These are phyloP conservation scores for Chlamydomonas schloesseri DNA, from an alignment of 139 green algal species.

Conservation along the genomic window DNA sequence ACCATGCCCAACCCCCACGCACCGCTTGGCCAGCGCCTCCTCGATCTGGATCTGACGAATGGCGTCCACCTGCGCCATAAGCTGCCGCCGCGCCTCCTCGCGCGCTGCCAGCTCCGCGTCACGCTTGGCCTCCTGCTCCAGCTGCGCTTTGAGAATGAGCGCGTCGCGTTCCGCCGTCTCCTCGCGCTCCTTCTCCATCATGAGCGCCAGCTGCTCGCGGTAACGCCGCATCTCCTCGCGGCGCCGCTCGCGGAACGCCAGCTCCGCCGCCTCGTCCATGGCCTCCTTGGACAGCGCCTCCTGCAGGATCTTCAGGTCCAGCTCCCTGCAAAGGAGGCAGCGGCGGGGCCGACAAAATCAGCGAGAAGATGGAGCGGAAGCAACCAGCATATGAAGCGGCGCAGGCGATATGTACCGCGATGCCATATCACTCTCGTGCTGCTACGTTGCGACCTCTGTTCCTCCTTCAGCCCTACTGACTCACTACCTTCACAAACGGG, in stretches of 20 bases:
- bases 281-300: conserved; percentile 64
- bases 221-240: conserved; percentile 55
- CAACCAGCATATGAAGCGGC: not conserved
- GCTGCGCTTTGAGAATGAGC: conserved; percentile 54
- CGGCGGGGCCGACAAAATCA: too few species aligned
- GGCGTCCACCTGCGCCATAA: conserved; percentile 67
- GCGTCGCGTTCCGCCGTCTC: conserved; percentile 60
- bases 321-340: conserved; percentile 50
- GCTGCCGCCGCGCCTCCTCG: conserved; percentile 54
- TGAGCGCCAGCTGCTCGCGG: conserved; percentile 64
- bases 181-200: conserved; percentile 66
- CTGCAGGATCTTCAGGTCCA: conserved; percentile 69
- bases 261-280: conserved; percentile 59
- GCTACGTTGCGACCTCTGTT: too few species aligned
- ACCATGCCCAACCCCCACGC: too few species aligned
- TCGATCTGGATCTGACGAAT: conserved; percentile 68
- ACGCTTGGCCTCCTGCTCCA: conserved; percentile 54
- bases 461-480: too few species aligned
- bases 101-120: conserved; percentile 65
- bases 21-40: conserved; percentile 54
- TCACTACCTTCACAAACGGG: too few species aligned
- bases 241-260: conserved; percentile 55
- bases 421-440: too few species aligned
- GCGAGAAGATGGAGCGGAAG: too few species aligned
- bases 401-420: not conserved